Percentiles rank a stretch among this genome's conserved stretches.
These are phyloP conservation scores for Raphanus sativus DNA, from an alignment of 345 rosid species.

Conservation along the genomic window DNA sequence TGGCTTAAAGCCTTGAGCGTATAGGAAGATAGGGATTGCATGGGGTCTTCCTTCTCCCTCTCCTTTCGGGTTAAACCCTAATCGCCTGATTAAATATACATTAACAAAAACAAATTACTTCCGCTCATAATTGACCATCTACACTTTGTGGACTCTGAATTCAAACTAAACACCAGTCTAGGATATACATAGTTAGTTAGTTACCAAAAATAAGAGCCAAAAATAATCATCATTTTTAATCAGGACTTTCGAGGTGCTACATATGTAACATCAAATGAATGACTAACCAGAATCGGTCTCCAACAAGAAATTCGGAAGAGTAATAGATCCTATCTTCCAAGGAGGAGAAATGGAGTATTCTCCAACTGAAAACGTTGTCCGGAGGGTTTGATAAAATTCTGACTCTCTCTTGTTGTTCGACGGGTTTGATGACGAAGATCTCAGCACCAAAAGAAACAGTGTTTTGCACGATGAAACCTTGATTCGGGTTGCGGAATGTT, in stretches of 20 bases:
- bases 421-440: conserved; percentile 27
- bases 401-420: conserved; percentile 20
- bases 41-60: conserved; percentile 25
- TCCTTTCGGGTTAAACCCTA: conserved; percentile 39
- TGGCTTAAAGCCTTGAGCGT: conserved; percentile 14
- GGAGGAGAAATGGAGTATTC: conserved; percentile 31
- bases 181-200: not conserved
- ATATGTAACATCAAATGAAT: not conserved
- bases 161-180: not conserved
- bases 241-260: not conserved
- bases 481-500: conserved; percentile 21
- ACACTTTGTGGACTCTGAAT: not conserved
- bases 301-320: conserved; percentile 31
- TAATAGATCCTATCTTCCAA: conserved; percentile 21
- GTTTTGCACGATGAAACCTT: conserved; percentile 34
- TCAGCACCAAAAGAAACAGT: conserved; percentile 46
- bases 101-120: not conserved
- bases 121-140: not conserved
- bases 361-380: conserved; percentile 35
- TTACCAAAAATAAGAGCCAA: not conserved
- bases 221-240: not conserved
- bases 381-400: conserved; percentile 32
- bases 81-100: conserved; percentile 24
- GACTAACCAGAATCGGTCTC: conserved; percentile 40
- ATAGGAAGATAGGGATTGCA: conserved; percentile 29